A percentile compares a stretch with the other conserved stretches of the same genome.
Evolutionary conservation across 768 basidiomycete species (phyloP).

Genomic region (Mycena floridula): DNA sequence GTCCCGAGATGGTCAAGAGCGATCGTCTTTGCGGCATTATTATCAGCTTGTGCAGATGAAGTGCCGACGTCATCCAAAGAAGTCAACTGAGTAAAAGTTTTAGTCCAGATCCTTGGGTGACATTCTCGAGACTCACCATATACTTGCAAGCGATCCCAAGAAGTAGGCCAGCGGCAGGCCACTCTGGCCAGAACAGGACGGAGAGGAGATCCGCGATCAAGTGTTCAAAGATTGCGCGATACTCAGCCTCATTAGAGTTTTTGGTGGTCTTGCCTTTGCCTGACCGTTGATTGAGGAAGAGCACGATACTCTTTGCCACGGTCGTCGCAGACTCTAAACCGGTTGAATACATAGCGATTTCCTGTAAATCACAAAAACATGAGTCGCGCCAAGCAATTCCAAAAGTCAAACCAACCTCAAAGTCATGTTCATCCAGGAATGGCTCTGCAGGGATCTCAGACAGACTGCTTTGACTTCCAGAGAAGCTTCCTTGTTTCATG

Average conservation of each 20-base stretch:
- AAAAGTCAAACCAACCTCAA: constrained; percentile 37
- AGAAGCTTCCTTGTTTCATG: constrained; percentile 57
- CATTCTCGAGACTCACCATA: constrained; percentile 53
- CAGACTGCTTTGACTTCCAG: constrained; percentile 32
- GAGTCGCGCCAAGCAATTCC: background rate
- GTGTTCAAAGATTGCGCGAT: constrained; percentile 88
- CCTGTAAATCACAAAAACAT: constrained; percentile 30
- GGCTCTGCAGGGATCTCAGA: constrained; percentile 29
- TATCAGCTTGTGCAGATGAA: constrained; percentile 54
- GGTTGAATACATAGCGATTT: constrained; percentile 62
- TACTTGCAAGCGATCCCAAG: constrained; percentile 76
- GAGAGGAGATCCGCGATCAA: constrained; percentile 81
- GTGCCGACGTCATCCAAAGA: constrained; percentile 81
- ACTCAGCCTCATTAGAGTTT: constrained; percentile 91
- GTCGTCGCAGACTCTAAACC: constrained; percentile 79
- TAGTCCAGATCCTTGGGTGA: background rate
- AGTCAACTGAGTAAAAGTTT: constrained; percentile 46
- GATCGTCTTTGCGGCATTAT: constrained; percentile 81
- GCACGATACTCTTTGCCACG: constrained; percentile 78
- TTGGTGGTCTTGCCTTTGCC: constrained; percentile 86
- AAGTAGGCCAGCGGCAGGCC: constrained; percentile 87
- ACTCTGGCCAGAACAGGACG: constrained; percentile 93
- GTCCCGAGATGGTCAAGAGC: constrained; percentile 91
- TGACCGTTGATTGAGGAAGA: constrained; percentile 74
- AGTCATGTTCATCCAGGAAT: constrained; percentile 63